phyloP scores from a whole-genome alignment of 345 rosid species.

The Eucalyptus melliodora region DNA sequence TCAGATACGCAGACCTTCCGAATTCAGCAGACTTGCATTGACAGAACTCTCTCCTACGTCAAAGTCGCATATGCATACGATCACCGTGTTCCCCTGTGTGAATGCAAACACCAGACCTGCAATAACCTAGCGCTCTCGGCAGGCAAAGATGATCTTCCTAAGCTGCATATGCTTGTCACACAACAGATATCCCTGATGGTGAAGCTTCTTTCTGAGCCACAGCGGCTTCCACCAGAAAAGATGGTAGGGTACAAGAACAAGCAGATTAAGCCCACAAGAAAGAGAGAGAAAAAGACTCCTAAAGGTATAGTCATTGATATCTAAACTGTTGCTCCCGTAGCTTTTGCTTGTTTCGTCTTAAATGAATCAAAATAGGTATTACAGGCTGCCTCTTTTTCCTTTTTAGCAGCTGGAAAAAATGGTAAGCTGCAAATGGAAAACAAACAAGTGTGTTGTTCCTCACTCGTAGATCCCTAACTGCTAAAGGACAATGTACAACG shows the following conservation, averaged over 20 bases:
- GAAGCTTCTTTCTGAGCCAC: background rate
- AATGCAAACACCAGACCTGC: background rate
- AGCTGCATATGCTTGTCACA: background rate
- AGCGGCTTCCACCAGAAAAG: background rate
- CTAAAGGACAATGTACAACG: background rate
- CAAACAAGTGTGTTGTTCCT: background rate
- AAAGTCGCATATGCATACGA: background rate
- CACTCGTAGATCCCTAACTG: background rate
- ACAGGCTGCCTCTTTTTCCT: background rate
- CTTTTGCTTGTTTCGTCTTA: background rate
- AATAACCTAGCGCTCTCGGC: background rate
- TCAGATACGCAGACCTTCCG: background rate
- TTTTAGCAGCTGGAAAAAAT: background rate
- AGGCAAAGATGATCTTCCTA: background rate
- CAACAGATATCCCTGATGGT: background rate
- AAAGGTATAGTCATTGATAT: background rate
- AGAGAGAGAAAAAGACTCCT: background rate
- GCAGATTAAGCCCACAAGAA: background rate
- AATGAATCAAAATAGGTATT: background rate
- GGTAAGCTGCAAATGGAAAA: background rate
- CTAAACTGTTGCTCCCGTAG: background rate
- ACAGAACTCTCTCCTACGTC: background rate
- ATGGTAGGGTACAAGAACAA: background rate
- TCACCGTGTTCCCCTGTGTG: background rate
- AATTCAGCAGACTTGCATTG: background rate